phyloP scores from a whole-genome alignment of 257 asterid genomes.

The Fraxinus quadrangulata region DNA sequence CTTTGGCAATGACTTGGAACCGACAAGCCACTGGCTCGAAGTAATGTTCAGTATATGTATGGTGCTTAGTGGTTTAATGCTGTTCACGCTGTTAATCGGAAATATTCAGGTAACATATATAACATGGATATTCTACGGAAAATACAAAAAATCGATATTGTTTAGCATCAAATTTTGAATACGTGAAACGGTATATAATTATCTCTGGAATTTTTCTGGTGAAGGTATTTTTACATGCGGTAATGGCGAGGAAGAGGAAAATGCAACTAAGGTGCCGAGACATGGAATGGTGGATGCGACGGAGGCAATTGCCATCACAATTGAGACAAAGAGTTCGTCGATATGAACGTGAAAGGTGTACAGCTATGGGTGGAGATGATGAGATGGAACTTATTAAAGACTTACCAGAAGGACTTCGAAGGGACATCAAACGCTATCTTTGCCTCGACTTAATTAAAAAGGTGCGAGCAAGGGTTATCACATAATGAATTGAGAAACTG shows the following conservation, averaged over 20 bases:
- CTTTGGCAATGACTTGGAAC: slow-evolving; percentile 86
- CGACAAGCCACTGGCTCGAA: slow-evolving; percentile 85
- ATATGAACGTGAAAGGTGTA: slow-evolving; percentile 76
- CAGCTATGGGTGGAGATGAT: slow-evolving; percentile 74
- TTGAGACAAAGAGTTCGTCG: slow-evolving; percentile 80
- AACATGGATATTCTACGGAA: not conserved
- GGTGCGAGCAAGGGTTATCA: slow-evolving; percentile 40
- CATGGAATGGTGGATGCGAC: slow-evolving; percentile 99
- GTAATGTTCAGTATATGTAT: slow-evolving; percentile 76
- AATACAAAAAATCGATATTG: not conserved
- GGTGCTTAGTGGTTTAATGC: slow-evolving; percentile 84
- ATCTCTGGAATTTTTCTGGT: not conserved
- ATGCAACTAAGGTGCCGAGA: slow-evolving; percentile 90
- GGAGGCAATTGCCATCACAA: slow-evolving; percentile 80
- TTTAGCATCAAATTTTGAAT: not conserved
- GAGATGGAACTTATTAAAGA: slow-evolving; percentile 78
- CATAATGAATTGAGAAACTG: not conserved
- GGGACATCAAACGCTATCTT: slow-evolving; percentile 91
- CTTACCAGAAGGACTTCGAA: slow-evolving; percentile 85
- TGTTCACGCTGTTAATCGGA: slow-evolving; percentile 88
- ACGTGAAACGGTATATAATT: not conserved
- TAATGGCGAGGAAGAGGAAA: slow-evolving; percentile 89
- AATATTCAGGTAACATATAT: slow-evolving; percentile 70
- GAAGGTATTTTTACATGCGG: slow-evolving; percentile 89
- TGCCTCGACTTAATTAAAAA: slow-evolving; percentile 76